Conservation (phyloP, 768 basidiomycete genomes). For the Clitopilus hobsonii region DNA sequence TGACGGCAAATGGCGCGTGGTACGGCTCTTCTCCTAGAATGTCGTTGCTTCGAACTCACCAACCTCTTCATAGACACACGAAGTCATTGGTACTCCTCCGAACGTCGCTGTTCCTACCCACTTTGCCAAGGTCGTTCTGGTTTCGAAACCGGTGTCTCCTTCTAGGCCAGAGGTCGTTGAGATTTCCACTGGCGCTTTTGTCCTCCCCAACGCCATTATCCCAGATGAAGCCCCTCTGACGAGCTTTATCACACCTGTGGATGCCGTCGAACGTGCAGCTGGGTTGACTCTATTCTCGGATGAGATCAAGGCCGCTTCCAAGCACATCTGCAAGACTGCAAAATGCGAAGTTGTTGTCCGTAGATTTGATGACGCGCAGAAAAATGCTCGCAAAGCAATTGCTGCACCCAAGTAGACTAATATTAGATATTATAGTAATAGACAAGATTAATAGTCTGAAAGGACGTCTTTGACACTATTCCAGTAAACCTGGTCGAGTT, state of each 20-base stretch:
- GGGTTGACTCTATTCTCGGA: conserved; percentile 87
- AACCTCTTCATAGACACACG: conserved; percentile 58
- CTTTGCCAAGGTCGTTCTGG: conserved; percentile 93
- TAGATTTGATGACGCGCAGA: conserved; percentile 87
- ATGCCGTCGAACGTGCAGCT: conserved; percentile 86
- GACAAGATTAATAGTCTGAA: conserved; percentile 51
- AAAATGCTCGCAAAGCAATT: conserved; percentile 51
- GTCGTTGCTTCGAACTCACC: not conserved
- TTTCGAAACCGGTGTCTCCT: conserved; percentile 70
- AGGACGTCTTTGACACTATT: conserved; percentile 72
- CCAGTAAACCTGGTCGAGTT: conserved; percentile 74
- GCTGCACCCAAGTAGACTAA: conserved; percentile 40
- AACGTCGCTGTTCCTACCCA: conserved; percentile 94
- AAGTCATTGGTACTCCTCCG: conserved; percentile 92
- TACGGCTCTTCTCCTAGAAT: conserved; percentile 35
- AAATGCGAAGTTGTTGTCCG: conserved; percentile 87
- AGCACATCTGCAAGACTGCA: conserved; percentile 84
- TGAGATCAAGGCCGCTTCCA: conserved; percentile 65
- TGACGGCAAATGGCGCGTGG: conserved; percentile 95
- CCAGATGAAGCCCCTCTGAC: conserved; percentile 78
- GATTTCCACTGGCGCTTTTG: conserved; percentile 88
- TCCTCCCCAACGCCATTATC: conserved; percentile 92
- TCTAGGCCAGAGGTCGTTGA: conserved; percentile 67
- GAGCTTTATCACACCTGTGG: conserved; percentile 84
- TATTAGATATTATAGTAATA: conserved; percentile 3